phyloP scores from a whole-genome alignment of 805 yeast species.

The Scheffersomyces ergatensis region DNA sequence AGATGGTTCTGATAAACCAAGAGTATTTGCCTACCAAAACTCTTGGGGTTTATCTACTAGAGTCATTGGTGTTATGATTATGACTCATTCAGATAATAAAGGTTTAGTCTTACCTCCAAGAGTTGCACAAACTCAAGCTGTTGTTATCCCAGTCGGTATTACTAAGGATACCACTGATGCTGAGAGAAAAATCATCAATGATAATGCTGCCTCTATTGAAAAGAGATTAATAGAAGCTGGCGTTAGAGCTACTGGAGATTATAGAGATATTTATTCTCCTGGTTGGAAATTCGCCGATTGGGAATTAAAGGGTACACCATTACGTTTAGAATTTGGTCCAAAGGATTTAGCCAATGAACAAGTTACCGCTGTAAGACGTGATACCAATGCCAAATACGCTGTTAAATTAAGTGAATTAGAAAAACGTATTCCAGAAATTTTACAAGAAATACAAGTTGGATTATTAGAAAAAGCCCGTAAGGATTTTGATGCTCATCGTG shows the following conservation, averaged over 20 bases:
- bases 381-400: conserved; percentile 71
- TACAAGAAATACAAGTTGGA: conserved; percentile 78
- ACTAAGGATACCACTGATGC: conserved; percentile 83
- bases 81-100: conserved; percentile 98
- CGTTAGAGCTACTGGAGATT: conserved; percentile 79
- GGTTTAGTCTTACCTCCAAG: conserved; percentile 98
- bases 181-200: conserved; percentile 64
- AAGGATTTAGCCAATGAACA: conserved; percentile 80
- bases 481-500: conserved; percentile 80
- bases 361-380: conserved; percentile 91
- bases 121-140: conserved; percentile 89
- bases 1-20: conserved; percentile 81
- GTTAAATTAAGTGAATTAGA: conserved; percentile 67
- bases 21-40: conserved; percentile 89
- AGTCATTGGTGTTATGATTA: conserved; percentile 98
- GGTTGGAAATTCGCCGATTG: conserved; percentile 99
- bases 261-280: conserved; percentile 91
- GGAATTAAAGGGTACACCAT: conserved; percentile 94
- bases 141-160: conserved; percentile 92
- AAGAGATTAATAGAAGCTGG: conserved; percentile 54
- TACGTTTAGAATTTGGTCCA: conserved; percentile 95
- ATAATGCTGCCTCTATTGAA: conserved; percentile 72
- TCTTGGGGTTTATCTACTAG: conserved; percentile 99
- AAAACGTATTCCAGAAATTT: conserved; percentile 64
- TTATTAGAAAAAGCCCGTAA: conserved; percentile 77